A percentile compares a stretch with the other conserved stretches of the same genome.
These are phyloP conservation scores for Imleria badia DNA, from an alignment of 768 basidiomycete genomes.

Conservation along the genomic window DNA sequence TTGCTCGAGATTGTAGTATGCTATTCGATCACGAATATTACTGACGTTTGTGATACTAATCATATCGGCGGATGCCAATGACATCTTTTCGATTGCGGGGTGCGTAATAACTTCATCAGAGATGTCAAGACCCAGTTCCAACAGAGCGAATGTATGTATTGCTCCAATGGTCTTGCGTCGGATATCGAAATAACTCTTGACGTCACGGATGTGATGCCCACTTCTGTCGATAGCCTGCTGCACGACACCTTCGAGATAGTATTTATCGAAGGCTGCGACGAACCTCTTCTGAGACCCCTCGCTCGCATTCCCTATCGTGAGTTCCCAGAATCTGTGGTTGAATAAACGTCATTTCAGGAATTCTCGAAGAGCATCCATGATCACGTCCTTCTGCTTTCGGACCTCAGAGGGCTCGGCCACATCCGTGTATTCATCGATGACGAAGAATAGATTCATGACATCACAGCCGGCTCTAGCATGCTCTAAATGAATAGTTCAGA, in stretches of 20 bases:
- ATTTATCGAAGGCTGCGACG: background rate
- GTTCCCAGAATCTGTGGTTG: conserved; percentile 17
- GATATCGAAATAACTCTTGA: conserved; percentile 42
- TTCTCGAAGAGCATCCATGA: conserved; percentile 19
- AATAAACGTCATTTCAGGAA: background rate
- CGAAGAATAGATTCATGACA: conserved; percentile 50
- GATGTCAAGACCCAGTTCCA: conserved; percentile 33
- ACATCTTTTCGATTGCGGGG: conserved; percentile 35
- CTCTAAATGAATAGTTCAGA: background rate
- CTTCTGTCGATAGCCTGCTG: conserved; percentile 8
- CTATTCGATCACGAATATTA: conserved; percentile 2
- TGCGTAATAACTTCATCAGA: conserved; percentile 42
- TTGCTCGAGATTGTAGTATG: conserved; percentile 36
- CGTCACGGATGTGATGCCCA: conserved; percentile 28
- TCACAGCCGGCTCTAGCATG: conserved; percentile 42
- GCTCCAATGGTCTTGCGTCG: conserved; percentile 35
- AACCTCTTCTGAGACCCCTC: conserved; percentile 1
- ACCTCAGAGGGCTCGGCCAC: conserved; percentile 32
- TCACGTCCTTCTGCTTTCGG: conserved; percentile 20
- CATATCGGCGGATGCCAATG: conserved; percentile 31
- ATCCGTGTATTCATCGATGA: conserved; percentile 54
- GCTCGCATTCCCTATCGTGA: conserved; percentile 1
- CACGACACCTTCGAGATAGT: conserved; percentile 1
- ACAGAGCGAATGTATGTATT: background rate
- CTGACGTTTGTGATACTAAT: conserved; percentile 38